Evolutionary conservation across 345 rosid species (phyloP).

Genomic region (Linum lewisii): DNA sequence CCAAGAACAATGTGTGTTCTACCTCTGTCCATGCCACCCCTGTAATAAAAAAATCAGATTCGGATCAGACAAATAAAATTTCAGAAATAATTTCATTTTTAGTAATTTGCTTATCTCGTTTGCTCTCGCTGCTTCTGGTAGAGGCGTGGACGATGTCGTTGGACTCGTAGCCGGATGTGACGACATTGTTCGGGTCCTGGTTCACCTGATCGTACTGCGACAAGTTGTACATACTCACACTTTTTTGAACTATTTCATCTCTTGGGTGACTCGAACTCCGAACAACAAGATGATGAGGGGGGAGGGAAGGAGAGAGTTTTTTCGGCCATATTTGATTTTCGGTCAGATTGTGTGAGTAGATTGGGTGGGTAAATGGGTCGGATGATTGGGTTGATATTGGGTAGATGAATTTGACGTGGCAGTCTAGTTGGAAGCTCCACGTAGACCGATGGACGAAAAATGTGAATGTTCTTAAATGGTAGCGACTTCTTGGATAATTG

Average conservation of each 20-base stretch:
- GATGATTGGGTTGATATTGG: too few relatives aligned
- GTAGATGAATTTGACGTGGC: too few relatives aligned
- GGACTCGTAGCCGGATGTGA: slow-evolving; percentile 48
- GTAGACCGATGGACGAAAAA: too few relatives aligned
- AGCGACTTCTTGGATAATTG: too few relatives aligned
- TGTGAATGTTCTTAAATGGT: too few relatives aligned
- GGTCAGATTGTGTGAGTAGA: too few relatives aligned
- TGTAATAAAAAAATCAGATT: slow-evolving; percentile 8
- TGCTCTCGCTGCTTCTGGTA: slow-evolving; percentile 54
- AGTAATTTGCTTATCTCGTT: slow-evolving; percentile 35
- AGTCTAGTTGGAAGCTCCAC: too few relatives aligned
- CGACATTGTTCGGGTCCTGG: slow-evolving; percentile 39
- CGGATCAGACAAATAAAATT: background rate
- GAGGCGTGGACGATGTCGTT: slow-evolving; percentile 68
- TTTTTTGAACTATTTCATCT: slow-evolving; percentile 42
- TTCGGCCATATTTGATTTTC: too few relatives aligned
- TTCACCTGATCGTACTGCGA: slow-evolving; percentile 43
- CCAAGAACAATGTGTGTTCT: slow-evolving; percentile 51
- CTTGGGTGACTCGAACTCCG: slow-evolving; percentile 56
- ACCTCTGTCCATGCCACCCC: slow-evolving; percentile 87
- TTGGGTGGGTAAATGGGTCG: too few relatives aligned
- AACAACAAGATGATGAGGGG: slow-evolving; percentile 71
- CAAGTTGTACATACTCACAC: slow-evolving; percentile 60
- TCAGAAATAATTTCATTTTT: too few relatives aligned
- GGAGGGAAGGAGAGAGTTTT: too few relatives aligned